These are phyloP conservation scores for Breviolum minutum DNA, from an alignment of 73 alveolate species.

Conservation along the genomic window DNA sequence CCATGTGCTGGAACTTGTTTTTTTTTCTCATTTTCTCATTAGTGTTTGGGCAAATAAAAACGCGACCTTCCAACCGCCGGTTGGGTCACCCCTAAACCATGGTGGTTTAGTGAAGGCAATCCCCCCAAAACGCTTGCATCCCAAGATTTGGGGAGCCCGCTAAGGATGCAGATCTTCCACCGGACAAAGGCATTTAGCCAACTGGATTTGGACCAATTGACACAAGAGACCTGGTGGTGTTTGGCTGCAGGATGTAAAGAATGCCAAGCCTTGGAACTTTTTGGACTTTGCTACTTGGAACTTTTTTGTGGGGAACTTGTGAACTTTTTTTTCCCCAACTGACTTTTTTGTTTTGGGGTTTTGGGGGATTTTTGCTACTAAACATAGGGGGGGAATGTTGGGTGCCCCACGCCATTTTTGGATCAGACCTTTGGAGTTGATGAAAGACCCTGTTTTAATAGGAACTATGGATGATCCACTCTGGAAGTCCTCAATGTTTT, in stretches of 20 bases:
- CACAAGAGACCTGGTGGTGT: slow-evolving; percentile 17
- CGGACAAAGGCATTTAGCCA: neutral
- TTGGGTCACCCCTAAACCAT: too few relatives aligned
- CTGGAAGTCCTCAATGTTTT: too few relatives aligned
- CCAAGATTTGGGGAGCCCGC: neutral
- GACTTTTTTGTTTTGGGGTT: too few relatives aligned
- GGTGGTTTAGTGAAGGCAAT: too few relatives aligned
- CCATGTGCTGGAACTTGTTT: too few relatives aligned
- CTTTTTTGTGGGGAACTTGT: neutral
- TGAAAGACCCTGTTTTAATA: neutral
- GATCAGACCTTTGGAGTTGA: neutral
- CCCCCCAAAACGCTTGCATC: neutral
- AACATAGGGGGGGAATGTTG: neutral
- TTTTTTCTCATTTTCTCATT: too few relatives aligned
- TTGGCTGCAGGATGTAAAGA: slow-evolving; percentile 8
- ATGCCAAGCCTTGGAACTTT: slow-evolving; percentile 21
- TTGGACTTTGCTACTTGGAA: slow-evolving; percentile 28
- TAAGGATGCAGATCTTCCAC: neutral
- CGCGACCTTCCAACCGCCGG: too few relatives aligned
- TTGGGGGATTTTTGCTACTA: neutral
- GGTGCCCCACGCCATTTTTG: neutral
- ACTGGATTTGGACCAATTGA: slow-evolving; percentile 17
- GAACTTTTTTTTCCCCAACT: too few relatives aligned
- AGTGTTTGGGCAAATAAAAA: too few relatives aligned
- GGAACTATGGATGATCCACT: too few relatives aligned